Conservation (phyloP, 371 early-diverging fungal species). For the Blakeslea trispora region DNA sequence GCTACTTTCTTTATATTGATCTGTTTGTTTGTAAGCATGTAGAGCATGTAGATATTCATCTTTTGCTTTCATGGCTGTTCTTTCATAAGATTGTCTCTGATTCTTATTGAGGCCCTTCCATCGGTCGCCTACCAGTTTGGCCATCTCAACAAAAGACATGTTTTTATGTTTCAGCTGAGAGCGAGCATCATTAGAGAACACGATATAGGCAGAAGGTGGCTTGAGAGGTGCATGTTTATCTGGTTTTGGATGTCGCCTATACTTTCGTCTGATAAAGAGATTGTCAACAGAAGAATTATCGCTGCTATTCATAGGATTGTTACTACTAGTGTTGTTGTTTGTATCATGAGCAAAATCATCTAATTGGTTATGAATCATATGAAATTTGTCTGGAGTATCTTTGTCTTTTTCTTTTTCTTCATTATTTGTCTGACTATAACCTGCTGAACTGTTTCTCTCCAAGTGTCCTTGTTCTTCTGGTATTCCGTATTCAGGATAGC, state of each 20-base stretch:
- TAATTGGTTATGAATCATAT: background rate
- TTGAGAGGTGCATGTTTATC: slow-evolving; percentile 58
- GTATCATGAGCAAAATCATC: background rate
- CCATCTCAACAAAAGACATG: slow-evolving; percentile 51
- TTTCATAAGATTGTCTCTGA: slow-evolving; percentile 42
- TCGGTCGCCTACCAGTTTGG: slow-evolving; percentile 51
- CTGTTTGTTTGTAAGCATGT: slow-evolving; percentile 38
- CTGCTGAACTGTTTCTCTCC: too few species aligned
- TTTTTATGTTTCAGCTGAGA: slow-evolving; percentile 40
- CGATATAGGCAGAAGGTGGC: slow-evolving; percentile 59
- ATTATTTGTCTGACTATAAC: too few species aligned
- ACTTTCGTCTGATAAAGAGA: slow-evolving; percentile 31
- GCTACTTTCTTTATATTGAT: slow-evolving; percentile 34
- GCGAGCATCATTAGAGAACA: slow-evolving; percentile 53
- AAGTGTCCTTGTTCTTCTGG: background rate
- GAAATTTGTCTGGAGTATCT: too few species aligned
- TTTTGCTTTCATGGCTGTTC: slow-evolving; percentile 41
- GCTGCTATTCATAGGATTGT: slow-evolving; percentile 1
- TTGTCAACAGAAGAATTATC: background rate
- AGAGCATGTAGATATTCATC: slow-evolving; percentile 41
- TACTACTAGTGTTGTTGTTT: too few species aligned
- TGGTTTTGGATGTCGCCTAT: slow-evolving; percentile 55
- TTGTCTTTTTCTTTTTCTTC: too few species aligned
- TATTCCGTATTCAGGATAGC: background rate
- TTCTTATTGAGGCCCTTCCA: slow-evolving; percentile 42